A percentile compares a stretch with the other conserved stretches of the same genome.
Evolutionary conservation across 192 early-diverging fungal genomes (phyloP).

Genomic region (Endogone sp.): DNA sequence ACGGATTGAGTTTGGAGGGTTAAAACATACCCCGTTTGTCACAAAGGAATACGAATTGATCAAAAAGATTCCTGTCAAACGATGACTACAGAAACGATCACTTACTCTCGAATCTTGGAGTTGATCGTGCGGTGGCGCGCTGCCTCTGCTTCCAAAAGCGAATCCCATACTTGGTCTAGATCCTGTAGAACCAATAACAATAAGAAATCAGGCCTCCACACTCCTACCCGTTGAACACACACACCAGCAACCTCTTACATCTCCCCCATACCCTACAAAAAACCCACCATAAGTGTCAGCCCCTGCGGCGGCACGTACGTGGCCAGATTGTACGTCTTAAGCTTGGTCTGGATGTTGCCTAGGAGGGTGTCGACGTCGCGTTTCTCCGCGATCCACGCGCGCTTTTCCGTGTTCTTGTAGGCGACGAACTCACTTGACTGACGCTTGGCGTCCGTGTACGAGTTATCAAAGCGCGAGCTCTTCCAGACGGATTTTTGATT

Average conservation of each 20-base stretch:
- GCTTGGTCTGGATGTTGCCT: slow-evolving; percentile 96
- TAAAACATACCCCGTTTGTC: too few species aligned
- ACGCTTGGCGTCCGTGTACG: slow-evolving; percentile 73
- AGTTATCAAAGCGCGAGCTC: slow-evolving; percentile 51
- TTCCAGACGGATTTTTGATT: slow-evolving; percentile 67
- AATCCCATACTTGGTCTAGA: slow-evolving; percentile 75
- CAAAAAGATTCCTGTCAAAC: not conserved
- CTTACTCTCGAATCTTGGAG: slow-evolving; percentile 77
- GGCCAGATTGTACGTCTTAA: slow-evolving; percentile 89
- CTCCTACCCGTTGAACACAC: not conserved
- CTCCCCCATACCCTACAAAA: not conserved
- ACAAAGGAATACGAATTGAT: too few species aligned
- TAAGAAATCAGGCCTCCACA: not conserved
- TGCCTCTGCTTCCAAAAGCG: slow-evolving; percentile 70
- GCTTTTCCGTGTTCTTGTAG: slow-evolving; percentile 81
- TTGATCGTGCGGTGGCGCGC: slow-evolving; percentile 79
- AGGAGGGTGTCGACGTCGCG: slow-evolving; percentile 87
- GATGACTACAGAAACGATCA: not conserved
- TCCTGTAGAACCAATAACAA: slow-evolving; percentile 45
- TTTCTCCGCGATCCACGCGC: slow-evolving; percentile 89
- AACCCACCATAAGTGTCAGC: slow-evolving; percentile 47
- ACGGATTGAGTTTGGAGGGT: too few species aligned
- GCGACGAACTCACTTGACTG: slow-evolving; percentile 70
- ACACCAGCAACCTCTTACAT: not conserved
- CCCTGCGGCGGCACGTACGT: slow-evolving; percentile 82